A percentile compares a stretch with the other conserved stretches of the same genome.
These are phyloP conservation scores for Aspergillus sp. DNA, from an alignment of 2,329 filamentous ascomycete genomes.

Conservation along the genomic window DNA sequence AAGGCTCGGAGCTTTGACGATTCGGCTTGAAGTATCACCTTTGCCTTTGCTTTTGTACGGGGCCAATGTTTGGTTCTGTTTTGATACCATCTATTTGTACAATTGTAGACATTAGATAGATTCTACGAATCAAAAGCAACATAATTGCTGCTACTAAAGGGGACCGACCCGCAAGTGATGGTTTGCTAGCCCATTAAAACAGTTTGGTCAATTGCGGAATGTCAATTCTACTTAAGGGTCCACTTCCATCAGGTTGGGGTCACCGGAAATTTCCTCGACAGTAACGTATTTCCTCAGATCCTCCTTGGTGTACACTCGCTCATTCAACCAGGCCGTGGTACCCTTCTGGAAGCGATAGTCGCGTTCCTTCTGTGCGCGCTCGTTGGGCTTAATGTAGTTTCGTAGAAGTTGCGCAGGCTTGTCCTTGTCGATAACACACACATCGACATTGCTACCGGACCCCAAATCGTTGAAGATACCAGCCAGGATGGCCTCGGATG, in stretches of 20 bases:
- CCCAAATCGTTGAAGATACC: conserved; percentile 99
- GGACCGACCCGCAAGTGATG: not conserved
- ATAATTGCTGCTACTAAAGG: not conserved
- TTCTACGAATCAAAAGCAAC: not conserved
- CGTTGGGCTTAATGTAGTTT: conserved; percentile 91
- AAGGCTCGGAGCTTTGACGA: conserved; percentile 15
- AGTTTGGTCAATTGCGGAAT: conserved; percentile 1
- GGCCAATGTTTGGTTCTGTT: not conserved
- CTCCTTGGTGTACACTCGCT: conserved; percentile 92
- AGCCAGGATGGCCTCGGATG: conserved; percentile 83
- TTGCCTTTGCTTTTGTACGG: not conserved
- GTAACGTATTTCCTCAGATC: conserved; percentile 93
- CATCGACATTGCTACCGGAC: conserved; percentile 95
- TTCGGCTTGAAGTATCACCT: not conserved
- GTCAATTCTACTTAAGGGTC: conserved; percentile 42
- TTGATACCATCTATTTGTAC: not conserved
- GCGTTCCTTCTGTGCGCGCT: conserved; percentile 84
- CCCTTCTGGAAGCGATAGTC: conserved; percentile 89
- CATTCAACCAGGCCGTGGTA: conserved; percentile 93
- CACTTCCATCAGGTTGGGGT: conserved; percentile 67
- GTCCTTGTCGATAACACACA: conserved; percentile 90
- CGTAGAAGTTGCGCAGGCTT: conserved; percentile 86
- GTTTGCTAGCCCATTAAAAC: not conserved
- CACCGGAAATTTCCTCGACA: conserved; percentile 77
- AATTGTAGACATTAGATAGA: not conserved